Base-by-base conservation (phyloP, 805 yeast species). In the Isabelozyma gotoi region DNA sequence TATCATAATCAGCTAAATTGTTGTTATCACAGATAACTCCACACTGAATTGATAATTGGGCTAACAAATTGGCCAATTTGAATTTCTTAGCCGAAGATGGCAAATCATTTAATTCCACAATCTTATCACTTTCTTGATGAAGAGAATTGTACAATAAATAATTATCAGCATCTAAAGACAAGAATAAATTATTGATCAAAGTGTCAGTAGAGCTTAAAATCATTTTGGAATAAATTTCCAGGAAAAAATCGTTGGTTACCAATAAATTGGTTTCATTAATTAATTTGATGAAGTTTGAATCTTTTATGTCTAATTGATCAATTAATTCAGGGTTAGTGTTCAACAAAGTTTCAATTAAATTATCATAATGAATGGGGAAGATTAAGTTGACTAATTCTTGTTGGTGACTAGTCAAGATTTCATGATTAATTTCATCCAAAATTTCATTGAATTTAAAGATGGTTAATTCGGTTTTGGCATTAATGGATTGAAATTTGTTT, bases 401-500 rank as follows among this genome's bases (percentile, higher is more conserved):
- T 14, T 44, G 41, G 17, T 48, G 41, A 21, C 52, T 49, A 2
- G 43, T 19, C 27, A 55, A 44, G 7, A 59, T 54, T 40, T 61
- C 63, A 16, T 47, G 33, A 33, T 56, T 53, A 18, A 66, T 56
- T 19, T 49, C 56, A 11, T 43, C 35, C 33, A 63, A 47, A 14
- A 59, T 42, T 4, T 43, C 52, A 19, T 79, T 73, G 55, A 90
- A 82, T 45, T 87, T 85, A 14, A 74, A 79, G 15, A 82, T 63
- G 1, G 84, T 65, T 40, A 92, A 62, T 55, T 84, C 91, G 15
- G 86, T 80, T 49, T 90, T 76, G 27, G 96, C 95, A 48, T 81
- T 83, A 20, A 87, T 67, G 8, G 72, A 74, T 8, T 70, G 76
- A 59, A 89, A 88, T 18, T 81, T 82, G 24, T 71, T 72, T 21